phyloP scores from a whole-genome alignment of 306 rosid genomes.

The Amphicarpaea edgeworthii region DNA sequence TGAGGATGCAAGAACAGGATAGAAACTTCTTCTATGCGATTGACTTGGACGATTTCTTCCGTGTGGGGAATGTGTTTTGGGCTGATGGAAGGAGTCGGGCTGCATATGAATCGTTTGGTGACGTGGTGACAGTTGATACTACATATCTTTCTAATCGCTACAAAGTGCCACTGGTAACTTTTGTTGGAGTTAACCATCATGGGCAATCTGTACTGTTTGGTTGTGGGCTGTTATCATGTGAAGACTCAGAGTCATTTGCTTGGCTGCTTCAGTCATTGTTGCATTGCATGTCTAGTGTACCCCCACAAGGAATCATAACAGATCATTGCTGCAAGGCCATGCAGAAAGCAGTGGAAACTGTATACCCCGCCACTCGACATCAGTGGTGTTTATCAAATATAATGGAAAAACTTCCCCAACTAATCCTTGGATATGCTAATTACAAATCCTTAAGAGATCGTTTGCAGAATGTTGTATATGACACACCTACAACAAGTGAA shows the following conservation, averaged over 20 bases:
- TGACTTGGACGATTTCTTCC: conserved; percentile 43
- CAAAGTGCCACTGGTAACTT: conserved; percentile 43
- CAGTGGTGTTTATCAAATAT: conserved; percentile 46
- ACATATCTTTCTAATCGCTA: conserved; percentile 38
- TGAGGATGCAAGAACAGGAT: conserved; percentile 47
- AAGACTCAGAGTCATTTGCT: conserved; percentile 38
- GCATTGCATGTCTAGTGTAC: conserved; percentile 40
- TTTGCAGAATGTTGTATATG: conserved; percentile 39
- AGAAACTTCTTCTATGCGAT: conserved; percentile 43
- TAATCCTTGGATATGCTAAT: conserved; percentile 8
- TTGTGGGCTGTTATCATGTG: conserved; percentile 43
- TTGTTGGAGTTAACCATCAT: conserved; percentile 49
- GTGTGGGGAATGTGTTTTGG: conserved; percentile 45
- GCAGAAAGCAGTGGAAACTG: conserved; percentile 40
- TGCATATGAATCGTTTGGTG: conserved; percentile 49
- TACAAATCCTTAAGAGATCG: conserved; percentile 25
- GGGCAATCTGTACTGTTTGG: conserved; percentile 48
- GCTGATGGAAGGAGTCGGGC: conserved; percentile 49
- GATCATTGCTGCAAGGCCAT: conserved; percentile 45
- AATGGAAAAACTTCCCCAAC: conserved; percentile 45
- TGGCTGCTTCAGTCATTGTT: conserved; percentile 48
- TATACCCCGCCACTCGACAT: conserved; percentile 39
- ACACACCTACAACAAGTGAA: conserved; percentile 32
- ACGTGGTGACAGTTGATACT: conserved; percentile 42
- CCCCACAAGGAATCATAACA: conserved; percentile 46